Conservation (phyloP, 805 yeast genomes). For the Candida nanaspora region DNA sequence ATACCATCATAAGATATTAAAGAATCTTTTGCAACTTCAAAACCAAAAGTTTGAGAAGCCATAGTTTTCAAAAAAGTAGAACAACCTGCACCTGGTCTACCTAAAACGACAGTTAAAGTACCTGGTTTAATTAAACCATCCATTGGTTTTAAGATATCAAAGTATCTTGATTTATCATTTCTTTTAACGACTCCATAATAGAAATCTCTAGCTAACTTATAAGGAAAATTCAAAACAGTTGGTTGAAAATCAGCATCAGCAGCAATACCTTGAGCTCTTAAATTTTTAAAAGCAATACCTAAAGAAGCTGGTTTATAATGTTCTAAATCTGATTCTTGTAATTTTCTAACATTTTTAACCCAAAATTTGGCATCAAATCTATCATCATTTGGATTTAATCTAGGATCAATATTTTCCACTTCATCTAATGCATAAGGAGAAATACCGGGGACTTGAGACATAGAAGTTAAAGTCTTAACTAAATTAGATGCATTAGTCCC, state of each 20-base stretch:
- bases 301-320: constrained; percentile 55
- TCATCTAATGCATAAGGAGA: constrained; percentile 21
- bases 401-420: constrained; percentile 21
- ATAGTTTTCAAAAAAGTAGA: constrained; percentile 58
- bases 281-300: constrained; percentile 51
- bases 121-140: constrained; percentile 59
- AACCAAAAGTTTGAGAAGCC: constrained; percentile 54
- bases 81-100: constrained; percentile 83
- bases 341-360: constrained; percentile 57
- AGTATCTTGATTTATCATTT: constrained; percentile 27
- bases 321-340: constrained; percentile 48
- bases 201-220: constrained; percentile 25
- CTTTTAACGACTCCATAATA: constrained; percentile 16
- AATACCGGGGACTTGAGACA: constrained; percentile 47
- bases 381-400: constrained; percentile 54
- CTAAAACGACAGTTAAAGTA: constrained; percentile 62
- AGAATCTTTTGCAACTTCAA: constrained; percentile 39
- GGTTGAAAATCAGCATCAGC: constrained; percentile 63
- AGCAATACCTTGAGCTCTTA: constrained; percentile 59
- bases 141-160: constrained; percentile 57
- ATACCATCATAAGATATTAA: constrained; percentile 47
- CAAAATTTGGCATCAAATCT: constrained; percentile 54
- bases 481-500: constrained; percentile 7
- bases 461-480: constrained; percentile 34
- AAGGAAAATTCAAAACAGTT: constrained; percentile 40